These are phyloP conservation scores for Arctium minus DNA, from an alignment of 129 eudicot species.

Conservation along the genomic window DNA sequence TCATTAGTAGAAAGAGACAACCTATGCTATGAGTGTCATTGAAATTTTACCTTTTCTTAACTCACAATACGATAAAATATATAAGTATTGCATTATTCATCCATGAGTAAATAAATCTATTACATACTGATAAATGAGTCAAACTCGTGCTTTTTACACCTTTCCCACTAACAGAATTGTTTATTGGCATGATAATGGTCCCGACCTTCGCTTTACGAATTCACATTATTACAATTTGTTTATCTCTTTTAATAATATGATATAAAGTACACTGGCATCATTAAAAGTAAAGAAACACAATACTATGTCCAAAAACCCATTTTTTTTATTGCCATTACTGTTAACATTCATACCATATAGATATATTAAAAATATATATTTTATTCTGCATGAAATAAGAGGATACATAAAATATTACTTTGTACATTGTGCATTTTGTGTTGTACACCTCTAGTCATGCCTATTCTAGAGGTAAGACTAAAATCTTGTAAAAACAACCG, in stretches of 20 bases:
- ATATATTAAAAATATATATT: not conserved
- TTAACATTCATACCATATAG: not conserved
- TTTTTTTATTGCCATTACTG: not conserved
- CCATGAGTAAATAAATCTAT: too few species aligned
- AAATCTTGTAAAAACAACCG: not conserved
- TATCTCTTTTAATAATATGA: not conserved
- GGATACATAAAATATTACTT: not conserved
- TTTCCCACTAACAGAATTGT: slow-evolving; percentile 10
- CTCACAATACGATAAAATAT: too few species aligned
- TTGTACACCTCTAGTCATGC: not conserved
- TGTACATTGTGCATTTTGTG: slow-evolving; percentile 11
- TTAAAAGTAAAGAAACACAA: not conserved
- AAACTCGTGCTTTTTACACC: slow-evolving; percentile 18
- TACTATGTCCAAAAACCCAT: not conserved
- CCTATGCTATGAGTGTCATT: not conserved
- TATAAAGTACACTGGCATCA: not conserved
- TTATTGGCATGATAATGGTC: not conserved
- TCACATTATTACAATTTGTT: not conserved
- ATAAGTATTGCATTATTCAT: not conserved
- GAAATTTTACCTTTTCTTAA: not conserved
- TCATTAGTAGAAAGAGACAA: too few species aligned
- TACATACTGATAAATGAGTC: not conserved
- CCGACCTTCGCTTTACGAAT: not conserved
- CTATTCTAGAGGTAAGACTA: not conserved
- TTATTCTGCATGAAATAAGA: not conserved